Base-by-base conservation (phyloP, 768 basidiomycete species). In the Calocybe indica region DNA sequence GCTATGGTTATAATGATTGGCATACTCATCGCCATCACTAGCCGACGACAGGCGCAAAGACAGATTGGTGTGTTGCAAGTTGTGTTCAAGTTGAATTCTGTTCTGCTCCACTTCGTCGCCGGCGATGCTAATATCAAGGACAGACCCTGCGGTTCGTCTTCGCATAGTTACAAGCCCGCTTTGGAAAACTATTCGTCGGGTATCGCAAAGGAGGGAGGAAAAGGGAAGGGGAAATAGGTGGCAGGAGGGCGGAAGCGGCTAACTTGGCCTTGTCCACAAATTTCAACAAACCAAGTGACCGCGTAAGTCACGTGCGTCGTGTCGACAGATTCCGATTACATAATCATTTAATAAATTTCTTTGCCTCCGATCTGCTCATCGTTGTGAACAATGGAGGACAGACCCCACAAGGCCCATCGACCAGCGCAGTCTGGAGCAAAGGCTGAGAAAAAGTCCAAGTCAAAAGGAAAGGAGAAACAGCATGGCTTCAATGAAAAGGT, bases 401-500 rank as follows among this genome's bases (percentile, higher is more conserved):
- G 79, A 58, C 77, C 76, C 29, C 91, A 95, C 67, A 94, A 94
- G 64, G 71, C 85, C 0, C 95, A 97, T 68, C 68, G 87, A 33
- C 77, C 86, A 13, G 68, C 88, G 13, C 80, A 80, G 58, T 79
- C 85, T 9, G 85, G 89, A 10, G 65, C 63, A 39, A 90, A 89
- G 57, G 79, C 78, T 1, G 87, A 83, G 50, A 92, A 92, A 69
- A 92, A 85, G 60, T 76, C 76, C 11, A 83, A 89, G 57, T 78
- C 66, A 48, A 80, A 83, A 62, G 75, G 77, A 52, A 79, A 87
- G 57, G 78, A 84, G 54, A 84, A 81, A 37, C 82, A 83, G 37
- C 74, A 84, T 46, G 85, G 83, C 5, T 88, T 85, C 69, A 97
- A 97, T 61, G 92, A 92, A 67, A 97, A 96, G 75, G 94, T 87